A percentile compares a stretch with the other conserved stretches of the same genome.
phyloP scores from a whole-genome alignment of 495 filamentous ascomycete genomes.

The Neurospora tetrasperma region DNA sequence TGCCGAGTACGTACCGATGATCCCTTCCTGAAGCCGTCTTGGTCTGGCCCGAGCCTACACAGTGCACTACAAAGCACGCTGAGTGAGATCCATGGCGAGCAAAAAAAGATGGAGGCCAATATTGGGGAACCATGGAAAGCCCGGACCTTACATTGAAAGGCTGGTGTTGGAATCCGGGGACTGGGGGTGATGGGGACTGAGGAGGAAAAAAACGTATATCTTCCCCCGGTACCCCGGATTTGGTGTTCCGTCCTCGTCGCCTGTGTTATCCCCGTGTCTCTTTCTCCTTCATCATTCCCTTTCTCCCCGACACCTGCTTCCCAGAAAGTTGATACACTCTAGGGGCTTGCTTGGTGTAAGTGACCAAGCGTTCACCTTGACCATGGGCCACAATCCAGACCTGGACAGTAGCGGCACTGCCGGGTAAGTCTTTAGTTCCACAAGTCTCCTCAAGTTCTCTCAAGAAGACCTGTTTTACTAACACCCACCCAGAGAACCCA shows the following conservation, averaged over 20 bases:
- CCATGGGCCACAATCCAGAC: neutral
- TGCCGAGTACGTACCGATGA: neutral
- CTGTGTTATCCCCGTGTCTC: neutral
- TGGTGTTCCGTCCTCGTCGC: neutral
- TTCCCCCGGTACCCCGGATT: neutral
- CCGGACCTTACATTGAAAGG: neutral
- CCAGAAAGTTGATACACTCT: neutral
- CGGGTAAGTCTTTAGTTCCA: neutral
- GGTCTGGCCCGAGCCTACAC: neutral
- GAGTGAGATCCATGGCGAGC: neutral
- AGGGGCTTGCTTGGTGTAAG: neutral
- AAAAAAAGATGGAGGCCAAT: neutral
- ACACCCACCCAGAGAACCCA: constrained; percentile 13
- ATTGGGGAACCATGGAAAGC: neutral
- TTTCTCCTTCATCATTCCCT: neutral
- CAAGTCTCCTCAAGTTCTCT: neutral
- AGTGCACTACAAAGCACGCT: neutral
- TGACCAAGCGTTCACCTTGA: neutral
- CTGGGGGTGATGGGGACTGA: neutral
- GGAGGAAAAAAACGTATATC: neutral
- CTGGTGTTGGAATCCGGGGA: neutral
- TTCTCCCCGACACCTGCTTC: neutral
- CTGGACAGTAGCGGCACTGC: neutral
- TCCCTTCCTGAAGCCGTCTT: neutral
- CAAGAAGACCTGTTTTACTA: neutral